A percentile compares a stretch with the other conserved stretches of the same genome.
Evolutionary conservation across 2,329 filamentous ascomycete genomes (phyloP).

Genomic region (Cadophora malorum): DNA sequence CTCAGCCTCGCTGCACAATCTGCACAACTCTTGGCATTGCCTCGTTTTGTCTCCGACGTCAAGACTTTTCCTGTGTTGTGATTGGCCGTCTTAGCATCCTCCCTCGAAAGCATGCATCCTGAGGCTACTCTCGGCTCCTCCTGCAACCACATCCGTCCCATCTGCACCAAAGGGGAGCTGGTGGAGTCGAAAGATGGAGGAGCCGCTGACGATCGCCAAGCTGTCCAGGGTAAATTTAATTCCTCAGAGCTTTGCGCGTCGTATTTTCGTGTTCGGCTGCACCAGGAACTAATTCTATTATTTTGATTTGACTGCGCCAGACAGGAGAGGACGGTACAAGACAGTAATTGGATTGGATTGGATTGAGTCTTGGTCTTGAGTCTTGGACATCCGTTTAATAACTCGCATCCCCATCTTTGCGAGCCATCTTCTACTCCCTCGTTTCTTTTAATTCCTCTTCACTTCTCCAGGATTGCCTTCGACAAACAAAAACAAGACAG

Average conservation of each 20-base stretch:
- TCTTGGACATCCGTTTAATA: neutral
- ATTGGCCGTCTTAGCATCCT: neutral
- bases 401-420: neutral
- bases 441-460: neutral
- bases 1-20: neutral
- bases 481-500: neutral
- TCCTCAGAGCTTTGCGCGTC: neutral
- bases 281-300: neutral
- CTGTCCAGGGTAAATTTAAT: neutral
- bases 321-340: neutral
- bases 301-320: slow-evolving; percentile 13
- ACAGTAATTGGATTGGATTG: neutral
- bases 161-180: neutral
- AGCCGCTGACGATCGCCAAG: slow-evolving; percentile 16
- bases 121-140: slow-evolving; percentile 6
- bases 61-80: neutral
- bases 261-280: slow-evolving; percentile 11
- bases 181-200: neutral
- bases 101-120: neutral
- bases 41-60: neutral
- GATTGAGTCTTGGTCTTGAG: neutral
- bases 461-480: neutral
- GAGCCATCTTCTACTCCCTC: neutral
- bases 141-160: slow-evolving; percentile 2
- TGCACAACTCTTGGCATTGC: neutral